Evolutionary conservation across 345 rosid genomes (phyloP).

Genomic region (Cardamine occulta): DNA sequence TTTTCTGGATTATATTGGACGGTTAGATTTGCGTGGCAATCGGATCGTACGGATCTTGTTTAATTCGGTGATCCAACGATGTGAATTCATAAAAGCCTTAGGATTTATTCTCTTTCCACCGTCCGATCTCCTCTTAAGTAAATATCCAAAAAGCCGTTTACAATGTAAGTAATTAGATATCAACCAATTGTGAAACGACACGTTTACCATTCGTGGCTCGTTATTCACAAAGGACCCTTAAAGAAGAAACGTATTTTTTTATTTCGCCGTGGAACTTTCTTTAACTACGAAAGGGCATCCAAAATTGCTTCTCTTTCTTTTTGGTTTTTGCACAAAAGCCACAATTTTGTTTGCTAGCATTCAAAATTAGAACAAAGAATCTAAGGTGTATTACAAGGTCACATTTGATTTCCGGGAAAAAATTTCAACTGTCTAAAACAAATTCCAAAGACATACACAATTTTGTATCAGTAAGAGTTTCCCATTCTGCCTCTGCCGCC

Average conservation of each 20-base stretch:
- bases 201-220: constrained; percentile 36
- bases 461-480: constrained; percentile 43
- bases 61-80: constrained; percentile 54
- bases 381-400: constrained; percentile 33
- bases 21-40: constrained; percentile 54
- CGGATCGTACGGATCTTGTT: constrained; percentile 52
- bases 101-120: constrained; percentile 36
- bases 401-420: not conserved
- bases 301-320: not conserved
- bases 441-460: constrained; percentile 21
- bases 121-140: constrained; percentile 49
- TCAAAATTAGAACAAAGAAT: constrained; percentile 29
- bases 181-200: constrained; percentile 12
- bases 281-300: not conserved
- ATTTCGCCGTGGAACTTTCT: not conserved
- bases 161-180: not conserved
- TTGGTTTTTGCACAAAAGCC: not conserved
- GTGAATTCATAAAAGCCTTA: constrained; percentile 53
- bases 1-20: constrained; percentile 57
- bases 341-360: constrained; percentile 13
- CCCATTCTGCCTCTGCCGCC: constrained; percentile 55
- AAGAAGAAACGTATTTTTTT: not conserved
- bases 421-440: constrained; percentile 28
- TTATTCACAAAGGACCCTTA: not conserved
- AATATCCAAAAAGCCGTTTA: constrained; percentile 10